These are phyloP conservation scores for Microthlaspi erraticum DNA, from an alignment of 345 rosid genomes.

Conservation along the genomic window DNA sequence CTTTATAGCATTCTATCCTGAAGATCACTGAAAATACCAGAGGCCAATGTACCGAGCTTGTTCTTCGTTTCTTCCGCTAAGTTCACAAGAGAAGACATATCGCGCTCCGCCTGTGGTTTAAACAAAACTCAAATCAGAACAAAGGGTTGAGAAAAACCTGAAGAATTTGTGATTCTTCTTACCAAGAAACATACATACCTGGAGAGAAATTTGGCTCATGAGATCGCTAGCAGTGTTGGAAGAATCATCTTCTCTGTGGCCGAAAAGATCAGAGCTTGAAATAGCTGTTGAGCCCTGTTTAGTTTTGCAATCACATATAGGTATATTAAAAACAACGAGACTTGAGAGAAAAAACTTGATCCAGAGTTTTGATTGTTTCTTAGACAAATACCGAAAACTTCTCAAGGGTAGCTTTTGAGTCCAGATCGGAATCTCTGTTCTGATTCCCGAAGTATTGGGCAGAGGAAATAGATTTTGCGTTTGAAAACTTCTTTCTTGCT, in stretches of 20 bases:
- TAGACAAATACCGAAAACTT: slow-evolving; percentile 74
- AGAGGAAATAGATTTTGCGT: slow-evolving; percentile 96
- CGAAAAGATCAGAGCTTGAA: slow-evolving; percentile 96
- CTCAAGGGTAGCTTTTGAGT: slow-evolving; percentile 85
- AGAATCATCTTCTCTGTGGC: slow-evolving; percentile 54
- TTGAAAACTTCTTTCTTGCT: slow-evolving; percentile 94
- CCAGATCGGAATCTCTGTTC: slow-evolving; percentile 55
- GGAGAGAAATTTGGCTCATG: slow-evolving; percentile 83
- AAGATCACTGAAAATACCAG: slow-evolving; percentile 74
- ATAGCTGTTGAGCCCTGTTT: slow-evolving; percentile 84
- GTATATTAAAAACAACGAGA: background rate
- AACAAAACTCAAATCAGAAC: background rate
- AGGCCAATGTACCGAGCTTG: slow-evolving; percentile 83
- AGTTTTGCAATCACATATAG: background rate
- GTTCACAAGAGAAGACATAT: slow-evolving; percentile 78
- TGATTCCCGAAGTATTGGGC: slow-evolving; percentile 91
- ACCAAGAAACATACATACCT: slow-evolving; percentile 49
- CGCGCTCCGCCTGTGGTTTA: slow-evolving; percentile 81
- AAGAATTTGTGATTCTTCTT: background rate
- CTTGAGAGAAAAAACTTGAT: background rate
- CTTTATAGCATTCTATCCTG: slow-evolving; percentile 87
- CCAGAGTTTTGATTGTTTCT: slow-evolving; percentile 11
- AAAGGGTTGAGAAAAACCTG: background rate
- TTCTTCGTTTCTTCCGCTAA: slow-evolving; percentile 95
- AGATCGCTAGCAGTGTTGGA: slow-evolving; percentile 80